phyloP scores from a whole-genome alignment of 208 protist genomes.

The Naegleria fowleri region DNA sequence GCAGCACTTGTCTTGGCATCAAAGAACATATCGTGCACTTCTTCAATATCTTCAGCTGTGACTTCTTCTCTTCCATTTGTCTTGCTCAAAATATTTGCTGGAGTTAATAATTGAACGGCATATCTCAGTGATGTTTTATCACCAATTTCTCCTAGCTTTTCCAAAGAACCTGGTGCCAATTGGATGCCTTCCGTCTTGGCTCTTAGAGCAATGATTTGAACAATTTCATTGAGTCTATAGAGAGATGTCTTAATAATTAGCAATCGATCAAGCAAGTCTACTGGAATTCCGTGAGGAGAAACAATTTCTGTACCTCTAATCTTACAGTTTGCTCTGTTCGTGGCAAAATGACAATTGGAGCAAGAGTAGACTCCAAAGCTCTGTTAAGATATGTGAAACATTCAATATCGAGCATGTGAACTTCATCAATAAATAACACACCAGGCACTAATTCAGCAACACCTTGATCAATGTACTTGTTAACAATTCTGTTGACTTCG shows the following conservation, averaged over 20 bases:
- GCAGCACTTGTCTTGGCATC: conserved; percentile 90
- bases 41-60: conserved; percentile 82
- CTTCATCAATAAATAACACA: conserved; percentile 99
- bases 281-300: conserved; percentile 97
- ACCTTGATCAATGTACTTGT: conserved; percentile 99
- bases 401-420: conserved; percentile 99
- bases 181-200: conserved; percentile 87
- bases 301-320: conserved; percentile 94
- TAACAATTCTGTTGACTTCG: conserved; percentile 99
- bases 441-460: conserved; percentile 99
- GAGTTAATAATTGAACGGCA: conserved; percentile 95
- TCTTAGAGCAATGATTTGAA: conserved; percentile 86
- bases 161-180: conserved; percentile 80
- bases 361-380: conserved; percentile 96
- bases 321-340: conserved; percentile 95
- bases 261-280: conserved; percentile 98
- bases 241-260: conserved; percentile 96
- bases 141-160: conserved; percentile 80
- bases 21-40: conserved; percentile 91
- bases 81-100: conserved; percentile 82
- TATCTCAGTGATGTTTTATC: conserved; percentile 88
- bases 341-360: conserved; percentile 99
- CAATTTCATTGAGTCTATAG: conserved; percentile 92
- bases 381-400: conserved; percentile 99
- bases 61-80: conserved; percentile 79